A percentile compares a stretch with the other conserved stretches of the same genome.
These are phyloP conservation scores for Podospora pseudoanserina DNA, from an alignment of 495 filamentous ascomycete species.

Conservation along the genomic window DNA sequence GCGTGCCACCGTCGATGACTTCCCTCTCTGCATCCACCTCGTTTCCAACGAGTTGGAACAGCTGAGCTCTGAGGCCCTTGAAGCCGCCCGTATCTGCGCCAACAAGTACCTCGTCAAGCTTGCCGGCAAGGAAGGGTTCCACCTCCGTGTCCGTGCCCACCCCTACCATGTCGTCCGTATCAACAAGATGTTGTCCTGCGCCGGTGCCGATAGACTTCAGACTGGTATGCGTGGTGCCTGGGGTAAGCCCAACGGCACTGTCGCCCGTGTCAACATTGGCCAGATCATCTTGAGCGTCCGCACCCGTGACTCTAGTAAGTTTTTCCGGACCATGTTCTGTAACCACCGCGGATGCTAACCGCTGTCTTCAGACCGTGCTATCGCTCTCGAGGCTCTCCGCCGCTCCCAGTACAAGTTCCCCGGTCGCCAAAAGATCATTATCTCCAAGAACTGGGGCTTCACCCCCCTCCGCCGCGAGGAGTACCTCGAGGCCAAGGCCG, in stretches of 20 bases:
- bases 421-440: conserved; percentile 99
- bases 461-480: conserved; percentile 95
- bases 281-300: conserved; percentile 96
- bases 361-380: conserved; percentile 61
- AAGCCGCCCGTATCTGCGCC: conserved; percentile 98
- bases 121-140: conserved; percentile 98
- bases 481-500: conserved; percentile 86
- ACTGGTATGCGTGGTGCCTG: conserved; percentile 99
- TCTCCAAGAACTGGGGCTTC: conserved; percentile 99
- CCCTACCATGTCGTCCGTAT: conserved; percentile 99
- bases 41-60: conserved; percentile 99
- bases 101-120: conserved; percentile 99
- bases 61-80: conserved; percentile 96
- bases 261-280: conserved; percentile 98
- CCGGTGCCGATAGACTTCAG: conserved; percentile 99
- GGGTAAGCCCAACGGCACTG: conserved; percentile 96
- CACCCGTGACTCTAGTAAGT: conserved; percentile 81
- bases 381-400: conserved; percentile 96
- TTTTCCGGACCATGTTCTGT: background rate
- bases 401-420: conserved; percentile 99
- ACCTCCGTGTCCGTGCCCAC: conserved; percentile 95
- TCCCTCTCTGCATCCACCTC: conserved; percentile 95
- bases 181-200: conserved; percentile 99
- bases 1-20: conserved; percentile 96
- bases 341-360: conserved; percentile 28